Conservation (phyloP, 1,284 basidiomycete species). For the Chondrostereum purpureum region DNA sequence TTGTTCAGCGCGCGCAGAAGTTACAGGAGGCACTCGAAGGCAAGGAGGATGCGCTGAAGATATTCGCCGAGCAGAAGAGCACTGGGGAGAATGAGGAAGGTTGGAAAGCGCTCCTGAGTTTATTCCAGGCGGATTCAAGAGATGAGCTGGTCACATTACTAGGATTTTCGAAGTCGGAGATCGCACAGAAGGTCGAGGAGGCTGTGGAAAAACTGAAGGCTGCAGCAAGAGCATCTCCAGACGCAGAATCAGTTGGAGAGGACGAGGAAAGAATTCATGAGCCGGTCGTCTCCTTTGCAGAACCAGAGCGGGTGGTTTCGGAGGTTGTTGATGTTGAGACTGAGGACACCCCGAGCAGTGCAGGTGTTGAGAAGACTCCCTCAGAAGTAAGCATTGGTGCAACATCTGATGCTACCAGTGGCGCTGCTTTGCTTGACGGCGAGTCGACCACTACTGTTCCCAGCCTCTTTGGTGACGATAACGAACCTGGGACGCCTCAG, state of each 20-base stretch:
- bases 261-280: slow-evolving; percentile 44
- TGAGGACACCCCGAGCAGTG: slow-evolving; percentile 30
- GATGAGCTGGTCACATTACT: slow-evolving; percentile 89
- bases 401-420: slow-evolving; percentile 58
- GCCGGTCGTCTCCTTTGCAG: slow-evolving; percentile 73
- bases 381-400: slow-evolving; percentile 66
- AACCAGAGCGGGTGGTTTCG: slow-evolving; percentile 47
- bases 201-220: slow-evolving; percentile 73
- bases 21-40: slow-evolving; percentile 67
- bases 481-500: slow-evolving; percentile 50
- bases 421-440: slow-evolving; percentile 55
- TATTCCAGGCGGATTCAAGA: slow-evolving; percentile 86
- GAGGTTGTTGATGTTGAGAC: slow-evolving; percentile 34
- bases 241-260: slow-evolving; percentile 34
- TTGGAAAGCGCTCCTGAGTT: slow-evolving; percentile 86
- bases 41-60: slow-evolving; percentile 41
- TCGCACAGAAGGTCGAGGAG: slow-evolving; percentile 74
- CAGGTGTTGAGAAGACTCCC: slow-evolving; percentile 53
- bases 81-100: slow-evolving; percentile 33
- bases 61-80: slow-evolving; percentile 60
- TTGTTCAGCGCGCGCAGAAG: slow-evolving; percentile 74
- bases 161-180: slow-evolving; percentile 89
- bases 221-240: slow-evolving; percentile 23
- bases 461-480: slow-evolving; percentile 85
- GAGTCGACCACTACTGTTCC: slow-evolving; percentile 78